These are phyloP conservation scores for Aspergillus fijiensis DNA, from an alignment of 2,329 filamentous ascomycete genomes.

Conservation along the genomic window DNA sequence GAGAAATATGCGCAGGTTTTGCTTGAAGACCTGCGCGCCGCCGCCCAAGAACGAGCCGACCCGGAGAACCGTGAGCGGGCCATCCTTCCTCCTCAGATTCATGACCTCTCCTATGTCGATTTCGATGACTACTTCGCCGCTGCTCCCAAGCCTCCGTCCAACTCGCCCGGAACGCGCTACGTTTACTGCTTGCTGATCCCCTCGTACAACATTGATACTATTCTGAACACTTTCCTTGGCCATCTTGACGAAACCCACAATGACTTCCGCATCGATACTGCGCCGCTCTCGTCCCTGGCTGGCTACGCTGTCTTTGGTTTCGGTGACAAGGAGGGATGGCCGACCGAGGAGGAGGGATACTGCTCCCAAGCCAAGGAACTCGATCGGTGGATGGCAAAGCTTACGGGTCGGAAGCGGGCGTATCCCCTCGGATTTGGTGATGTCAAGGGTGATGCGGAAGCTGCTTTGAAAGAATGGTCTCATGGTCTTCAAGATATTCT, in stretches of 20 bases:
- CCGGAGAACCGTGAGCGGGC: conserved; percentile 27
- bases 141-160: conserved; percentile 62
- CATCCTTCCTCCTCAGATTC: conserved; percentile 60
- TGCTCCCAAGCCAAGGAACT: conserved; percentile 88
- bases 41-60: conserved; percentile 30
- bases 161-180: conserved; percentile 53
- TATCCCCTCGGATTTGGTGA: conserved; percentile 89
- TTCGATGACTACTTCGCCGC: conserved; percentile 90
- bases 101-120: conserved; percentile 82
- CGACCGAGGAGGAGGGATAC: conserved; percentile 84
- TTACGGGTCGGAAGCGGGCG: conserved; percentile 81
- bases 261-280: conserved; percentile 93
- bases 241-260: conserved; percentile 91
- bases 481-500: conserved; percentile 72
- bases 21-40: conserved; percentile 53
- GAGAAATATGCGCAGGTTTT: conserved; percentile 69
- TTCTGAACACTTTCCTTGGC: conserved; percentile 81
- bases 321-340: conserved; percentile 89
- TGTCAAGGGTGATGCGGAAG: conserved; percentile 68
- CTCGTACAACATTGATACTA: conserved; percentile 92
- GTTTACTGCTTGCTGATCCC: conserved; percentile 86
- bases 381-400: conserved; percentile 95
- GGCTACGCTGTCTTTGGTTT: conserved; percentile 95
- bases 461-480: conserved; percentile 74
- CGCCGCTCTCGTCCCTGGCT: conserved; percentile 70